Conservation (phyloP, 257 asterid species). For the Plantago major region DNA sequence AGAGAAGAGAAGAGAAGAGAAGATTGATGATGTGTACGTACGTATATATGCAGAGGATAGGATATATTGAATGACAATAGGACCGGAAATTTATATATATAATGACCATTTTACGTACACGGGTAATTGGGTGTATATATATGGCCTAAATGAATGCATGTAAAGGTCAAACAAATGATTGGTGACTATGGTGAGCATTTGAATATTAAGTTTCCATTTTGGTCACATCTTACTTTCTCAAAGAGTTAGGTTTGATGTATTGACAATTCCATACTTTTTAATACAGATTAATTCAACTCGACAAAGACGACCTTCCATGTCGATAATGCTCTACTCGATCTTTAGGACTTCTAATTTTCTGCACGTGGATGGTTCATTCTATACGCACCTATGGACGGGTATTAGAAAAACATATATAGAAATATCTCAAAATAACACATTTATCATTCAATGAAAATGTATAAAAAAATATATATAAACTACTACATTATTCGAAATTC, state of each 20-base stretch:
- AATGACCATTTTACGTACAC: neutral
- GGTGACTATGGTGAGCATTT: neutral
- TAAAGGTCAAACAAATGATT: slow-evolving; percentile 18
- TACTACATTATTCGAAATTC: too few species aligned
- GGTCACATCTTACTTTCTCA: slow-evolving; percentile 12
- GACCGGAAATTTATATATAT: neutral
- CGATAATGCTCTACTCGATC: slow-evolving; percentile 14
- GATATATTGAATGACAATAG: neutral
- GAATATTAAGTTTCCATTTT: slow-evolving; percentile 8
- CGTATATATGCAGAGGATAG: neutral
- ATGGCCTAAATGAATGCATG: slow-evolving; percentile 7
- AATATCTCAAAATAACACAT: too few species aligned
- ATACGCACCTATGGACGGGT: too few species aligned
- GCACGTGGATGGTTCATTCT: neutral
- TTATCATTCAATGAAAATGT: too few species aligned
- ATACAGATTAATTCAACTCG: neutral
- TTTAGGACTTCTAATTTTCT: neutral
- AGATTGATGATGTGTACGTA: neutral
- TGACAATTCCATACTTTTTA: slow-evolving; percentile 3
- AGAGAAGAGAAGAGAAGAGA: neutral
- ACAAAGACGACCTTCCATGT: slow-evolving; percentile 12
- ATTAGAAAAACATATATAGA: too few species aligned
- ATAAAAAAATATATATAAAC: too few species aligned
- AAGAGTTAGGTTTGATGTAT: slow-evolving; percentile 25
- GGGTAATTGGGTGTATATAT: neutral